Base-by-base conservation (phyloP, 2,329 filamentous ascomycete genomes). In the Epichloe coenophiala region DNA sequence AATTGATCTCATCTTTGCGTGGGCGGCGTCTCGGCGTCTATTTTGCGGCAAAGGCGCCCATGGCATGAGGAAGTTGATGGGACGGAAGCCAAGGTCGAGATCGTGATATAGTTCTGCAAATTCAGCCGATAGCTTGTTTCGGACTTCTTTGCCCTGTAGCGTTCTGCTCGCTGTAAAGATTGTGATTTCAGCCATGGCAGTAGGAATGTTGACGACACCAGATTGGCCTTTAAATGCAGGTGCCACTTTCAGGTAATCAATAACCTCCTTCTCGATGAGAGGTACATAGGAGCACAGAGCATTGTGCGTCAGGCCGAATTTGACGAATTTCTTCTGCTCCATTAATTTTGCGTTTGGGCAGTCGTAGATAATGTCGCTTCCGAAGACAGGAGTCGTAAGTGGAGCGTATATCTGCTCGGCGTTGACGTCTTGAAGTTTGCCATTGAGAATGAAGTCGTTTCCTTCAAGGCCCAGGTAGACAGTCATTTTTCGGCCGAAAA, bases 281-380 rank as follows among this genome's bases (percentile, higher is more conserved):
- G 78, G 80, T 47, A 93, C 86, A 67, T 95, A 93, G 45, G 73
- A 74, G 57, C 73, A 79, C 70, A 90, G 84, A 27, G 84, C 82
- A 51, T 86, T 80, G 56, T 82, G 82, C 27, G 84, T 88, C 49
- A 90, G 78, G 54, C 84, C 84, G 59, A 84, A 80, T 68, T 90
- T 90, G 80, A 89, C 86, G 62, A 90, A 88, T 80, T 91, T 93
- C 75, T 95, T 95, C 74, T 95, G 88, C 71, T 95, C 88, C 88
- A 95, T 94, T 63, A 95, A 77, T 70, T 94, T 94, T 52, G 87
- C 76, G 65, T 94, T 94, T 41, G 88, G 87, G 69, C 88, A 93
- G 65, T 94, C 88, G 64, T 94, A 95, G 49, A 94, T 86, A 27
- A 95, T 88, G 69, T 90, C 84, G 60, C 80, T 82, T 57, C 88